These are phyloP conservation scores for Pneumocystis wakefieldiae DNA, from an alignment of 1,139 yeast species.

Conservation along the genomic window DNA sequence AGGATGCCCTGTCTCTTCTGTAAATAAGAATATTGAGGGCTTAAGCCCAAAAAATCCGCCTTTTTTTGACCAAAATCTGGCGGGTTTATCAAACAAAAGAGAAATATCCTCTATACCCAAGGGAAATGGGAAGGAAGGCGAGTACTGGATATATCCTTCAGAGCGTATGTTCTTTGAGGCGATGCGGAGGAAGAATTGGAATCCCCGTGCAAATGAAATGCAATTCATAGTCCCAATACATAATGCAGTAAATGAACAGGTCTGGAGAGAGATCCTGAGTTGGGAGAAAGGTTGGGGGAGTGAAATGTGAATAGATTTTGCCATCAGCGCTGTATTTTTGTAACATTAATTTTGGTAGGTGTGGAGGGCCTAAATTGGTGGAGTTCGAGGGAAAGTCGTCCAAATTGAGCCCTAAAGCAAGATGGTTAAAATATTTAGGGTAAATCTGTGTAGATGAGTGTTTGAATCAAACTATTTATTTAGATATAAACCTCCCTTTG, in stretches of 20 bases:
- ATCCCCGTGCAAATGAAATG: conserved; percentile 74
- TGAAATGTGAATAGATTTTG: conserved; percentile 22
- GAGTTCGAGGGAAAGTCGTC: conserved; percentile 81
- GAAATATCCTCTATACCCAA: not conserved
- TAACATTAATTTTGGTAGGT: conserved; percentile 21
- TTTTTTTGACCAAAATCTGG: not conserved
- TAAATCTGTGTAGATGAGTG: not conserved
- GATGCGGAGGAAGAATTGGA: conserved; percentile 81
- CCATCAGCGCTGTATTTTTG: too few relatives aligned
- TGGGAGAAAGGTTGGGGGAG: conserved; percentile 65
- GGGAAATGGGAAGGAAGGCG: conserved; percentile 11
- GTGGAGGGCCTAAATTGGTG: conserved; percentile 77
- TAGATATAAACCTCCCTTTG: conserved; percentile 73
- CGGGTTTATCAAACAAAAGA: not conserved
- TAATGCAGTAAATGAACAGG: conserved; percentile 82
- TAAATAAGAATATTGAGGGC: not conserved
- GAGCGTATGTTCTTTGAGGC: conserved; percentile 91
- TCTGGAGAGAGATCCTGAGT: conserved; percentile 67
- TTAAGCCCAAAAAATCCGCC: not conserved
- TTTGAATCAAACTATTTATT: conserved; percentile 16
- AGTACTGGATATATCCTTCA: conserved; percentile 89
- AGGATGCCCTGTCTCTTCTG: too few relatives aligned
- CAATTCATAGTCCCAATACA: conserved; percentile 83
- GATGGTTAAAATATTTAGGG: conserved; percentile 42
- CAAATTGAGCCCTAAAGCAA: conserved; percentile 77